A percentile compares a stretch with the other conserved stretches of the same genome.
These are phyloP conservation scores for Zygnema circumcarinatum DNA, from an alignment of 139 green algal species.

Conservation along the genomic window DNA sequence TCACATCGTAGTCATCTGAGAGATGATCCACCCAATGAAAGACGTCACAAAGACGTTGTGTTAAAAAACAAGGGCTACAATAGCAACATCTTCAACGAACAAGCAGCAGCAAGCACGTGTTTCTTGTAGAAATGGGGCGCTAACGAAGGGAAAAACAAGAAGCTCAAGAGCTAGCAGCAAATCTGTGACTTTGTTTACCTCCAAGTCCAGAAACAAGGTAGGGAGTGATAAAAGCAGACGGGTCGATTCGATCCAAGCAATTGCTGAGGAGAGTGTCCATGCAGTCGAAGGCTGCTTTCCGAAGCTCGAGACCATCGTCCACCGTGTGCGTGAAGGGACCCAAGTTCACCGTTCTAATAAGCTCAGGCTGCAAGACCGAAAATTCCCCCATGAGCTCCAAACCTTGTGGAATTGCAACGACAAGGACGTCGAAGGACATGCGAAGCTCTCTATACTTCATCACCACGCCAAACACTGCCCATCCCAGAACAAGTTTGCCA, in stretches of 20 bases:
- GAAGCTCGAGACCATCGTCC: conserved; percentile 96
- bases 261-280: conserved; percentile 83
- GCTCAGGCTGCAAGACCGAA: conserved; percentile 39
- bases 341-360: conserved; percentile 82
- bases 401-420: too few species aligned
- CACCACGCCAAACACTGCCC: too few species aligned
- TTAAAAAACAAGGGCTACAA: too few species aligned
- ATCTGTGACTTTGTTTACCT: conserved; percentile 16
- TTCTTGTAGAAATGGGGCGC: too few species aligned
- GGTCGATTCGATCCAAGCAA: conserved; percentile 56
- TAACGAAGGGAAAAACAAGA: neutral
- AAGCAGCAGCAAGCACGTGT: too few species aligned
- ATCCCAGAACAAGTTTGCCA: too few species aligned
- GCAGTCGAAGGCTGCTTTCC: conserved; percentile 92
- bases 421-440: too few species aligned
- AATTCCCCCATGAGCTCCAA: too few species aligned
- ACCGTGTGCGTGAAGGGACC: conserved; percentile 86
- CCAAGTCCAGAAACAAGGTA: conserved; percentile 61
- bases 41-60: conserved; percentile 65
- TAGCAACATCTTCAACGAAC: too few species aligned
- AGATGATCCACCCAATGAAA: conserved; percentile 64
- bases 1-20: conserved; percentile 86
- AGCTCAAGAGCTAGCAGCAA: neutral
- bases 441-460: too few species aligned
- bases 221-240: conserved; percentile 65